Base-by-base conservation (phyloP, 306 rosid species). In the Datisca glomerata region DNA sequence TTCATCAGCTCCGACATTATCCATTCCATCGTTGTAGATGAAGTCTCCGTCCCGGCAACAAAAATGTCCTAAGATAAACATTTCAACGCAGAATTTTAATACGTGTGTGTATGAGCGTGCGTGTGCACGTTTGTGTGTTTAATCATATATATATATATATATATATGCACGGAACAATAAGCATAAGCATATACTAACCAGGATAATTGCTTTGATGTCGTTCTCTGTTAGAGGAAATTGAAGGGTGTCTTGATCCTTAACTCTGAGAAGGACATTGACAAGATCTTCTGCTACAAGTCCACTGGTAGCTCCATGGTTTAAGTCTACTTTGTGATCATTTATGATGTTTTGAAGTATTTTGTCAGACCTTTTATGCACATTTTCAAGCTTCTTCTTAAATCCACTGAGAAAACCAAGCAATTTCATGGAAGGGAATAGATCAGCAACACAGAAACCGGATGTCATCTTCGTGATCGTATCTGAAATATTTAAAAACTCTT, bases 21-120 rank as follows among this genome's bases (percentile, higher is more conserved):
- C 94, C 94, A 82, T 19, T 82, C 94, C 1, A 61, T 72, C 7
- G 89, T 75, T 58, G 89, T 82, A 11, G 89, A 72, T 53, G 89
- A 51, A 0, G 89, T 82, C 56, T 82, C 91, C 0, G 94, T 79
- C 0, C 94, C 94, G 0, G 91, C 91, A 0, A 59, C 20, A 41
- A 83, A 83, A 77, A 83, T 38, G 42, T 75, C 55, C 91, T 78
- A 38, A 29, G n/a, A n/a, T n/a, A n/a, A n/a, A n/a, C n/a, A n/a
- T n/a, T n/a, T n/a, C n/a, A n/a, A n/a, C n/a, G n/a, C n/a, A n/a
- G n/a, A n/a, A n/a, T n/a, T n/a, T n/a, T n/a, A n/a, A n/a, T n/a
- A n/a, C n/a, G n/a, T n/a, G n/a, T n/a, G n/a, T n/a, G n/a, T n/a
- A n/a, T n/a, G n/a, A n/a, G n/a, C n/a, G n/a, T n/a, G n/a, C n/a